Evolutionary conservation across 2,329 filamentous ascomycete genomes (phyloP).

Genomic region (Metarhizium anisopliae): DNA sequence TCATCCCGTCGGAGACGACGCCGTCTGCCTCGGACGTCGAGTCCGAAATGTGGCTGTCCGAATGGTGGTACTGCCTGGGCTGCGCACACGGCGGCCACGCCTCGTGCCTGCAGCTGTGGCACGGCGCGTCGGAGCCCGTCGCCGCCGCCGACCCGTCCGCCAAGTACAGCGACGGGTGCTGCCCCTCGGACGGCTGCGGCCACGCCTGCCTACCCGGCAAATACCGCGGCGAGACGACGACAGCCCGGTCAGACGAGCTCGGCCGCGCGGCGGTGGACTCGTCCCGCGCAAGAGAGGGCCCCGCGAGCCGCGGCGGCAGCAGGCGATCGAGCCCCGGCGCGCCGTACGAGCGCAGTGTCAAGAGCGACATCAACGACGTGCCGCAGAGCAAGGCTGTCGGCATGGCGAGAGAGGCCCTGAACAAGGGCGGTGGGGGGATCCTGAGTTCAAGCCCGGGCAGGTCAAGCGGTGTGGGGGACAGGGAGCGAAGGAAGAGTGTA

Average conservation of each 20-base stretch:
- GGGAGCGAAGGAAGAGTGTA: slow-evolving; percentile 55
- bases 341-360: slow-evolving; percentile 13
- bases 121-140: slow-evolving; percentile 27
- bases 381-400: slow-evolving; percentile 53
- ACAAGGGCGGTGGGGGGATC: slow-evolving; percentile 25
- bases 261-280: slow-evolving; percentile 37
- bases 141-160: slow-evolving; percentile 11
- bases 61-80: slow-evolving; percentile 56
- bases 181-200: slow-evolving; percentile 55
- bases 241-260: slow-evolving; percentile 41
- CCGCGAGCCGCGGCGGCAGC: slow-evolving; percentile 9
- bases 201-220: slow-evolving; percentile 52
- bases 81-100: slow-evolving; percentile 56
- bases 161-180: slow-evolving; percentile 45
- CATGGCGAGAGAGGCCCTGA: slow-evolving; percentile 45
- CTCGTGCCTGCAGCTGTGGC: slow-evolving; percentile 51
- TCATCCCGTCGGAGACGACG: slow-evolving; percentile 22
- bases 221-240: slow-evolving; percentile 40
- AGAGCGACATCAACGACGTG: slow-evolving; percentile 44
- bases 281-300: slow-evolving; percentile 14
- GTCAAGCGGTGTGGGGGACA: slow-evolving; percentile 25
- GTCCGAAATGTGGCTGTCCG: slow-evolving; percentile 20
- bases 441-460: slow-evolving; percentile 43
- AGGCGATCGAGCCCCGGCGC: slow-evolving; percentile 18
- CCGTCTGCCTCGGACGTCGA: slow-evolving; percentile 15